Evolutionary conservation across 345 rosid genomes (phyloP).

Genomic region (Euclidium syriacum): DNA sequence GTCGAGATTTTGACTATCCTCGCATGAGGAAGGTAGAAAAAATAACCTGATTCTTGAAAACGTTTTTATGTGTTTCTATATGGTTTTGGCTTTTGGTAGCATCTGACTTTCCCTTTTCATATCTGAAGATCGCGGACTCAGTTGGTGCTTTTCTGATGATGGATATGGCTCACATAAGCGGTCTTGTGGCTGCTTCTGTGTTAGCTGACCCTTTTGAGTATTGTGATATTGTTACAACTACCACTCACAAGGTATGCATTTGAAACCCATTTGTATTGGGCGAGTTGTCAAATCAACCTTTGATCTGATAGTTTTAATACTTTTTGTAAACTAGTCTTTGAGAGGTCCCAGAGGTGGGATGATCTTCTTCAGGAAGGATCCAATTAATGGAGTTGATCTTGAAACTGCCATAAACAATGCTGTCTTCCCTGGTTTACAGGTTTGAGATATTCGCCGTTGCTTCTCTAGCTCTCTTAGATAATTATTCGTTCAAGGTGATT

Average conservation of each 20-base stretch:
- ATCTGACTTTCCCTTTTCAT: slow-evolving; percentile 8
- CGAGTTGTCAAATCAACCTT: neutral
- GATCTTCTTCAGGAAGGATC: slow-evolving; percentile 85
- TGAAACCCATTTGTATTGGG: neutral
- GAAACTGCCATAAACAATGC: slow-evolving; percentile 90
- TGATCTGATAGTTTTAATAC: neutral
- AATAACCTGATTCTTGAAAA: neutral
- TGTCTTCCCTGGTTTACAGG: slow-evolving; percentile 95
- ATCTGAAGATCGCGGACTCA: slow-evolving; percentile 75
- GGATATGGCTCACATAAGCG: slow-evolving; percentile 99
- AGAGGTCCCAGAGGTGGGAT: slow-evolving; percentile 99
- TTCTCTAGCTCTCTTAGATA: neutral
- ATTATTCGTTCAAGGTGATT: neutral
- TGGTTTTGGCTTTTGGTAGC: neutral
- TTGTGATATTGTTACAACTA: slow-evolving; percentile 92
- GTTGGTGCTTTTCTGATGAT: slow-evolving; percentile 95
- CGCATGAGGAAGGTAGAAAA: slow-evolving; percentile 84
- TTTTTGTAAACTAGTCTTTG: slow-evolving; percentile 52
- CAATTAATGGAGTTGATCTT: slow-evolving; percentile 72
- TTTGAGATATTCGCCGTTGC: slow-evolving; percentile 17
- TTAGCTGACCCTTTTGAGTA: slow-evolving; percentile 78
- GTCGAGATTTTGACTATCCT: slow-evolving; percentile 89
- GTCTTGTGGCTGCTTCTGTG: slow-evolving; percentile 94
- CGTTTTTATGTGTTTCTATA: neutral
- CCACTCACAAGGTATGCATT: slow-evolving; percentile 74